These are phyloP conservation scores for Penicillium sp. DNA, from an alignment of 2,329 filamentous ascomycete species.

Conservation along the genomic window DNA sequence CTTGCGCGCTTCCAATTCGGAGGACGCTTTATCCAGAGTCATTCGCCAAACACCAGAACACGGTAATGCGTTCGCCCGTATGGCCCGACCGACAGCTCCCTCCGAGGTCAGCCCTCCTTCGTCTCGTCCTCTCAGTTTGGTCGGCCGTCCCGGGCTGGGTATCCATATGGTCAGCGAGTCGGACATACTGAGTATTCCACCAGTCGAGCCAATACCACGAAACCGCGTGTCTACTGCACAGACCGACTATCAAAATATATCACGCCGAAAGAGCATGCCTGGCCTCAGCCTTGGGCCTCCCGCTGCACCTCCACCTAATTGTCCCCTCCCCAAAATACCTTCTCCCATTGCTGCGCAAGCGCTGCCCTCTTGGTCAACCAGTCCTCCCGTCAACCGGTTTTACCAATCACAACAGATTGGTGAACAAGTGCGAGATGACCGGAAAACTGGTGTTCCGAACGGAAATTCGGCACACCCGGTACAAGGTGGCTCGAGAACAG, in stretches of 20 bases:
- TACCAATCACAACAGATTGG: conserved; percentile 17
- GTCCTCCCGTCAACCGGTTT: conserved; percentile 13
- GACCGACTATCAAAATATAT: conserved; percentile 17
- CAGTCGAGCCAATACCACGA: conserved; percentile 11
- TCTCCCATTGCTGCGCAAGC: conserved; percentile 15
- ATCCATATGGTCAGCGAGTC: conserved; percentile 9
- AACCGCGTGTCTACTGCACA: conserved; percentile 15
- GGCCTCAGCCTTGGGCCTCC: conserved; percentile 33
- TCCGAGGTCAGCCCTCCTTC: conserved; percentile 14
- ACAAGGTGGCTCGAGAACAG: neutral
- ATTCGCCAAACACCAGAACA: conserved; percentile 12
- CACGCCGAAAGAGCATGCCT: conserved; percentile 35
- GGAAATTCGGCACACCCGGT: neutral
- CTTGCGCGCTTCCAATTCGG: conserved; percentile 30
- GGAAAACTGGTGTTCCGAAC: conserved; percentile 6
- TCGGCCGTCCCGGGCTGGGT: conserved; percentile 14
- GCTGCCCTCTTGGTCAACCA: conserved; percentile 10
- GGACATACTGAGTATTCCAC: conserved; percentile 6
- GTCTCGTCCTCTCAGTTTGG: conserved; percentile 24
- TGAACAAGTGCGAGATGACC: conserved; percentile 15
- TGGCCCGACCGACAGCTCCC: conserved; percentile 8
- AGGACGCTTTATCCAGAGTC: conserved; percentile 26
- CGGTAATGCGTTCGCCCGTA: conserved; percentile 16
- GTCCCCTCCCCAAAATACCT: conserved; percentile 35
- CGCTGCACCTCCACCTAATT: conserved; percentile 33